Conservation (phyloP, 257 asterid species). For the Cordia subcordata region DNA sequence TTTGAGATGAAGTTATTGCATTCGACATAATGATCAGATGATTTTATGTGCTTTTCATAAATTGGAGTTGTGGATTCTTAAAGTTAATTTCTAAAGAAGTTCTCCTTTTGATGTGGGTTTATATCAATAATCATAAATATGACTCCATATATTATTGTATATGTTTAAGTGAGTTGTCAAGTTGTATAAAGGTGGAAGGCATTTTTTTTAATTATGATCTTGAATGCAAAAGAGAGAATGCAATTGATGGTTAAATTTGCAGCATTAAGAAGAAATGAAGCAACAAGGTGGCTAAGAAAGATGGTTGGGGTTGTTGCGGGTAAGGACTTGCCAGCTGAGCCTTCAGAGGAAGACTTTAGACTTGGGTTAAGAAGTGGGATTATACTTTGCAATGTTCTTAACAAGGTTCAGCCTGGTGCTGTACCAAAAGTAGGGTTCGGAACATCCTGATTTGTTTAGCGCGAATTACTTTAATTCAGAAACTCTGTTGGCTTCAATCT, state of each 20-base stretch:
- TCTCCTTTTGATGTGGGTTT: too few relatives aligned
- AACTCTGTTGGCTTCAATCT: too few relatives aligned
- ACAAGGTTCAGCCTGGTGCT: slow-evolving; percentile 74
- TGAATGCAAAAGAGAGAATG: slow-evolving; percentile 4
- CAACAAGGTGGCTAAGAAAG: slow-evolving; percentile 83
- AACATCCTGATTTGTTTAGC: slow-evolving; percentile 1
- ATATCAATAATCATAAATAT: too few relatives aligned
- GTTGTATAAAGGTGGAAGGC: background rate
- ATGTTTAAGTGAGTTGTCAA: background rate
- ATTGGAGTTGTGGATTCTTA: too few relatives aligned
- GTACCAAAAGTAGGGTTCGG: slow-evolving; percentile 60
- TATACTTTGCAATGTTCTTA: slow-evolving; percentile 82
- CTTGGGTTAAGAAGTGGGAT: slow-evolving; percentile 88
- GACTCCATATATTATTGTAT: too few relatives aligned
- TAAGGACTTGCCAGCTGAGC: slow-evolving; percentile 88
- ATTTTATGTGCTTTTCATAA: too few relatives aligned
- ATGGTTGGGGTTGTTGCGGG: slow-evolving; percentile 83
- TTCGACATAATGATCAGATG: too few relatives aligned
- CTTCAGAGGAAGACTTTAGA: slow-evolving; percentile 86
- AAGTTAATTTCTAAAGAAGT: too few relatives aligned
- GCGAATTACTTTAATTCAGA: too few relatives aligned
- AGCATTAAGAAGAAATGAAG: slow-evolving; percentile 87
- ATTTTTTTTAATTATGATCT: background rate
- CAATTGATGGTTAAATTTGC: slow-evolving; percentile 29
- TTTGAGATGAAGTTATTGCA: too few relatives aligned